Evolutionary conservation across 176 grass and related monocot genomes (phyloP).

Genomic region (Pontederia crassipes): DNA sequence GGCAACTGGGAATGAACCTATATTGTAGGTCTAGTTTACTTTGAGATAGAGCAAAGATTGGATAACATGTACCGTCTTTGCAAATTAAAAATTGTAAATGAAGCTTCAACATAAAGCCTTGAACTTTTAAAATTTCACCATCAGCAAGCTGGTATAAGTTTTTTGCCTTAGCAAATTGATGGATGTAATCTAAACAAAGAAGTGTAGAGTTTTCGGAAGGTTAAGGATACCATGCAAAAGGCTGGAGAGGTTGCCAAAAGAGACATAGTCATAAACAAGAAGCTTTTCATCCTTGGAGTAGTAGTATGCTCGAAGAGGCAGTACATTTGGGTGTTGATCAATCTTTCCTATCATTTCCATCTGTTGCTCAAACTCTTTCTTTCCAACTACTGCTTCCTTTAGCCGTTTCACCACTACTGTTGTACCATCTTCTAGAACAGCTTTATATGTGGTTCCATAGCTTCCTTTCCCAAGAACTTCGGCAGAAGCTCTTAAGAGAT

Average conservation of each 20-base stretch:
- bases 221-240: constrained; percentile 69
- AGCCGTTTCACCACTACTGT: constrained; percentile 94
- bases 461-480: constrained; percentile 97
- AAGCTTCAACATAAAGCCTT: too few species aligned
- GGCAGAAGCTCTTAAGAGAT: constrained; percentile 93
- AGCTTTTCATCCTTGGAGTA: constrained; percentile 99
- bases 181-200: not conserved
- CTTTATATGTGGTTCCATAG: constrained; percentile 95
- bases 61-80: too few species aligned
- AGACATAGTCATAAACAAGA: constrained; percentile 82
- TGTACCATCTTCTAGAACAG: constrained; percentile 95
- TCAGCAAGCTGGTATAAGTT: not conserved
- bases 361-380: constrained; percentile 95
- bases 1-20: too few species aligned
- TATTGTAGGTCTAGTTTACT: too few species aligned
- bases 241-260: constrained; percentile 59
- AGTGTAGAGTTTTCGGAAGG: not conserved
- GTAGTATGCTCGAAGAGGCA: constrained; percentile 89
- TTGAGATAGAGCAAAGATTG: too few species aligned
- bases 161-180: too few species aligned
- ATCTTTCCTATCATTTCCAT: constrained; percentile 88
- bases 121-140: too few species aligned
- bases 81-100: too few species aligned
- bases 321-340: constrained; percentile 69
- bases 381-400: constrained; percentile 83